Base-by-base conservation (phyloP, 192 early-diverging fungal species). In the Gryganskiella cystojenkinii region DNA sequence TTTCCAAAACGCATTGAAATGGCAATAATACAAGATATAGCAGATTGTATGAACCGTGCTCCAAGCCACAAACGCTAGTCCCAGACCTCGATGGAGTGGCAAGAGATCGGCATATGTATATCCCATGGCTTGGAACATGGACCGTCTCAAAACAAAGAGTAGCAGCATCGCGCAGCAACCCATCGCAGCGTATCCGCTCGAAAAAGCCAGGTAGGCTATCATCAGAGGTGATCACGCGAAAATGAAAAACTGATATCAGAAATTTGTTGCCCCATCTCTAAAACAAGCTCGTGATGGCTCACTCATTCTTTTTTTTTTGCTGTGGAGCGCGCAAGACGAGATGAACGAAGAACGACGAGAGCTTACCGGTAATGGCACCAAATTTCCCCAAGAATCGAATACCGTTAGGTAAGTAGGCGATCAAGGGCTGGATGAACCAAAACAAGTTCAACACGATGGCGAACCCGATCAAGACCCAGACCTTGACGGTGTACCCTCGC, bases 21-120 rank as follows among this genome's bases (percentile, higher is more conserved):
- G 64, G n/a, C 67, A 22, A 20, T 76, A 76, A 47, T 68, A 76
- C 19, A 68, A 34, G 22, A 63, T 64, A 56, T 76, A 76, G 28
- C 51, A 49, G 42, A 76, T 22, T 0, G 60, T 63, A 27, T 76
- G 73, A 13, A 76, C 31, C 4, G 65, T 56, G 37, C 58, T 62
- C 73, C 73, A 76, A 27, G 51, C 25, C 15, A 68, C 31, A 30
- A 76, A 76, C 3, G 61, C 65, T 14, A 63, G 27, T n/a, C 73
- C 73, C 53, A 76, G 35, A 30, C 73, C 50, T 31, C 73, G 58
- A 34, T 76, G 73, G 19, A 76, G 15, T 2, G 73, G 73, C 27
- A 76, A 25, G n/a, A 76, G n/a, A 53, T 76, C 73, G 17, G 73
- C 58, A 37, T 76, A 76, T 10, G 73, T 76, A 37, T 53, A 76